Conservation (phyloP, 495 filamentous ascomycete genomes). For the Cercophora scortea region DNA sequence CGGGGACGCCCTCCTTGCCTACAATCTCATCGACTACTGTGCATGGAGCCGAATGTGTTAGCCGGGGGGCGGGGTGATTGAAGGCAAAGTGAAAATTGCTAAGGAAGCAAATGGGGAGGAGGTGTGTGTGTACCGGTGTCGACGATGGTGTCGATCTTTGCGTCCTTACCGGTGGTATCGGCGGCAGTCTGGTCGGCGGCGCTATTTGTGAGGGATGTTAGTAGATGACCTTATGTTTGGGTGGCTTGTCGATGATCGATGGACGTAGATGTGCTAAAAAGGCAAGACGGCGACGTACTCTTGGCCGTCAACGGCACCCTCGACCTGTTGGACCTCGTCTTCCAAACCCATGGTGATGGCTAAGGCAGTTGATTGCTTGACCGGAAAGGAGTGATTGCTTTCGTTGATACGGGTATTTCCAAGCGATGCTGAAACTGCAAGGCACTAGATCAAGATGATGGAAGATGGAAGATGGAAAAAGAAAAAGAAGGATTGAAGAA, state of each 20-base stretch:
- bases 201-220: constrained; percentile 8
- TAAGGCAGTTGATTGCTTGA: neutral
- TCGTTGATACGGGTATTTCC: neutral
- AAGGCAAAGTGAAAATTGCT: neutral
- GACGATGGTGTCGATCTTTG: constrained; percentile 21
- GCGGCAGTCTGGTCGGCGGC: constrained; percentile 25
- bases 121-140: constrained; percentile 17
- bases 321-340: constrained; percentile 17
- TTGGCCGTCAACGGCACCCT: constrained; percentile 18
- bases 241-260: neutral
- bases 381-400: neutral
- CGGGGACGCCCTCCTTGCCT: constrained; percentile 21
- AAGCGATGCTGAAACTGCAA: too few species aligned
- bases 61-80: neutral
- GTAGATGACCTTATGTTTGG: too few species aligned
- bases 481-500: too few species aligned
- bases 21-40: constrained; percentile 22
- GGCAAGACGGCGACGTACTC: constrained; percentile 9
- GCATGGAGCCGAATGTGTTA: neutral
- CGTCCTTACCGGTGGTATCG: constrained; percentile 16
- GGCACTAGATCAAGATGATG: too few species aligned
- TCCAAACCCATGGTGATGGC: neutral
- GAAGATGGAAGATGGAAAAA: too few species aligned
- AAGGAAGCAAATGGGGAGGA: neutral
- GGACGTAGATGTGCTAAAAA: neutral